These are phyloP conservation scores for Penicillium sp. DNA, from an alignment of 2,329 filamentous ascomycete species.

Conservation along the genomic window DNA sequence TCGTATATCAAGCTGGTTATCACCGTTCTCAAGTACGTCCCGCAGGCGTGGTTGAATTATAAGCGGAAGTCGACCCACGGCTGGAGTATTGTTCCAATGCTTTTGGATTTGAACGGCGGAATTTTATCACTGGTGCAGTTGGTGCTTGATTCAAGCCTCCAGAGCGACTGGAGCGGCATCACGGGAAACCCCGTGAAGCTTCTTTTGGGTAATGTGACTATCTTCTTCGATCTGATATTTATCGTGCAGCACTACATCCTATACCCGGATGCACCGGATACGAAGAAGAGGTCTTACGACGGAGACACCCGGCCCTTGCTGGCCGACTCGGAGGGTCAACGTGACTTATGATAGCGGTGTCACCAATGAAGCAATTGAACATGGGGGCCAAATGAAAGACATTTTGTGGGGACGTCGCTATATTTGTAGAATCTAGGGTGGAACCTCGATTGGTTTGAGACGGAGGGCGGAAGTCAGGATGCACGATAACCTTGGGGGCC, in stretches of 20 bases:
- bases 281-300: slow-evolving; percentile 11
- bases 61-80: slow-evolving; percentile 80
- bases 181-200: slow-evolving; percentile 92
- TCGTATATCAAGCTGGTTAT: slow-evolving; percentile 87
- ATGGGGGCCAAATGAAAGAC: slow-evolving; percentile 17
- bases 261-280: slow-evolving; percentile 51
- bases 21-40: slow-evolving; percentile 89
- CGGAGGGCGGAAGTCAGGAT: slow-evolving; percentile 10
- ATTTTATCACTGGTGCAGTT: slow-evolving; percentile 79
- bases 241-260: slow-evolving; percentile 84
- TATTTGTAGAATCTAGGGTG: slow-evolving; percentile 11
- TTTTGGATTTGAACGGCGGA: slow-evolving; percentile 80
- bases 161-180: slow-evolving; percentile 85
- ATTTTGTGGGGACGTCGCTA: slow-evolving; percentile 9
- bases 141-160: slow-evolving; percentile 77
- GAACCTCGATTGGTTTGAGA: slow-evolving; percentile 5
- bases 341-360: background rate
- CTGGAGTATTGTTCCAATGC: slow-evolving; percentile 81
- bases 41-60: slow-evolving; percentile 80
- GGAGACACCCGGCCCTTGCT: slow-evolving; percentile 32
- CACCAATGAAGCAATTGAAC: background rate
- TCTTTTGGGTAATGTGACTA: slow-evolving; percentile 76
- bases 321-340: slow-evolving; percentile 13
- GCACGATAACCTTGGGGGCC: too few species aligned
- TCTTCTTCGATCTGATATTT: slow-evolving; percentile 84